Conservation (phyloP, 1,284 basidiomycete species). For the Boletus semigastroideus region DNA sequence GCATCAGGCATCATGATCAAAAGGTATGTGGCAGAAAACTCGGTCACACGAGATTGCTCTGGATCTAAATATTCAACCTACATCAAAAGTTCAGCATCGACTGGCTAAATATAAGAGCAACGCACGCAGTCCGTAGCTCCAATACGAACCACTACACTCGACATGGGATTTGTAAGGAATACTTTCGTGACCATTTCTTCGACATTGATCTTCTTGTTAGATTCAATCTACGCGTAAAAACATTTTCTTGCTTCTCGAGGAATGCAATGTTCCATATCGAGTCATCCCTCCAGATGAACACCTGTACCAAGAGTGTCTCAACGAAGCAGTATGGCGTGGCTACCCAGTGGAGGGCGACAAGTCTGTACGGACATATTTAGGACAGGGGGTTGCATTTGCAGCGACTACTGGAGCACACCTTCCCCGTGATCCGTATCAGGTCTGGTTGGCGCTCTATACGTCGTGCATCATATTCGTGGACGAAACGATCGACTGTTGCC, state of each 20-base stretch:
- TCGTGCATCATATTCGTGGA: slow-evolving; percentile 31
- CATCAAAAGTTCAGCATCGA: too few species aligned
- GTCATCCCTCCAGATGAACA: slow-evolving; percentile 8
- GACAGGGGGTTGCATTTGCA: slow-evolving; percentile 18
- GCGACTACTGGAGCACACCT: slow-evolving; percentile 15
- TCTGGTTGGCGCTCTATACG: slow-evolving; percentile 34
- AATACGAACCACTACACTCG: neutral
- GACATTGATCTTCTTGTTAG: slow-evolving; percentile 8
- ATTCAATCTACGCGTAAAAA: slow-evolving; percentile 10
- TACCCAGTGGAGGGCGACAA: slow-evolving; percentile 16
- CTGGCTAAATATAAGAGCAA: slow-evolving; percentile 13
- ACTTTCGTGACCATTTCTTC: rapidly evolving
- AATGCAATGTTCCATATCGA: slow-evolving; percentile 17
- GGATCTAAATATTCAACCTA: too few species aligned
- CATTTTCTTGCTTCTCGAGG: slow-evolving; percentile 16
- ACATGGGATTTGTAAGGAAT: slow-evolving; percentile 19
- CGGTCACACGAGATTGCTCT: too few species aligned
- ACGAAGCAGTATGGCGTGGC: slow-evolving; percentile 11
- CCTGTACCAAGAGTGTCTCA: slow-evolving; percentile 20
- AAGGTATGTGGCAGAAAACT: too few species aligned
- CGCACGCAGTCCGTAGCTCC: neutral
- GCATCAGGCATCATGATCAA: too few species aligned
- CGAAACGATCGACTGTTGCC: slow-evolving; percentile 19
- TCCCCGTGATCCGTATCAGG: slow-evolving; percentile 9
- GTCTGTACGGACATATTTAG: slow-evolving; percentile 14